Evolutionary conservation across 192 early-diverging fungal species (phyloP).

Genomic region (Backusella sp.): DNA sequence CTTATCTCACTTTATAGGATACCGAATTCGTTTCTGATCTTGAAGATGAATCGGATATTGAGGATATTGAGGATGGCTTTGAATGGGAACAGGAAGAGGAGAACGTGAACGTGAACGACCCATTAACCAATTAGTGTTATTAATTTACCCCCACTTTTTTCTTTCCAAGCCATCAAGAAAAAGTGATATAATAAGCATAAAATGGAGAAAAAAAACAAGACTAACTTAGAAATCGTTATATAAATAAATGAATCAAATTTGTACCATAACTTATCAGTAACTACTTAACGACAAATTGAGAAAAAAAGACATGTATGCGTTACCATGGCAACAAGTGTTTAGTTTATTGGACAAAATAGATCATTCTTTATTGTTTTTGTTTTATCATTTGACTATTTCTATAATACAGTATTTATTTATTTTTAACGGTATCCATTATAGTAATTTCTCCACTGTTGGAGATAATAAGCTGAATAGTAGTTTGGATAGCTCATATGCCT

Average conservation of each 20-base stretch:
- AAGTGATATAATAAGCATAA: not conserved
- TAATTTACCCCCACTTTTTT: not conserved
- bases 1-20: slow-evolving; percentile 37
- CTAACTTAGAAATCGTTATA: not conserved
- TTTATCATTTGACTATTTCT: not conserved
- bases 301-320: too few relatives aligned
- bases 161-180: not conserved
- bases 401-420: not conserved
- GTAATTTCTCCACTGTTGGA: not conserved
- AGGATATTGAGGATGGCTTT: slow-evolving; percentile 33
- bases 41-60: slow-evolving; percentile 60
- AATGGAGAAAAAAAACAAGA: not conserved
- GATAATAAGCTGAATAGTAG: not conserved
- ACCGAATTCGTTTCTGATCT: slow-evolving; percentile 61
- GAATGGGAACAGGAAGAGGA: slow-evolving; percentile 39
- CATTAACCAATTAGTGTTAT: slow-evolving; percentile 4
- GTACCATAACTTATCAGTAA: not conserved
- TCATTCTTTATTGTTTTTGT: not conserved
- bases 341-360: not conserved
- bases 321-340: too few relatives aligned
- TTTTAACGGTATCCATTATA: not conserved
- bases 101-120: slow-evolving; percentile 56
- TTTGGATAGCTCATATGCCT: not conserved
- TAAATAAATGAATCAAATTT: not conserved
- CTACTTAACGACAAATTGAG: too few relatives aligned